Evolutionary conservation across 352 stramenopile species (phyloP).

Genomic region (Globisporangium rhizosaccharum): DNA sequence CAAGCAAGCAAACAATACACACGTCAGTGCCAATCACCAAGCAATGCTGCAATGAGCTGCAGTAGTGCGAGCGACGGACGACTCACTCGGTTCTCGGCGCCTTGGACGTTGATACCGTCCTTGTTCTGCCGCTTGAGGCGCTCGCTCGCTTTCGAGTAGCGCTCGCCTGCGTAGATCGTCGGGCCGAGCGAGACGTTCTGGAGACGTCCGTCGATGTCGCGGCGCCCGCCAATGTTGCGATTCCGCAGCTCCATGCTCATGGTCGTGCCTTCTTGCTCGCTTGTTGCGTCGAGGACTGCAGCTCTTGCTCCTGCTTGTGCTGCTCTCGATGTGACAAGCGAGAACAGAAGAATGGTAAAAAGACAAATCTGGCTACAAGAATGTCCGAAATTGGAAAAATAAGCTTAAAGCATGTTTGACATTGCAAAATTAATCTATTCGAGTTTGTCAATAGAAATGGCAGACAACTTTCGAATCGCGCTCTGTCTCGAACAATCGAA

Average conservation of each 20-base stretch:
- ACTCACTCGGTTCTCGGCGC: conserved; percentile 34
- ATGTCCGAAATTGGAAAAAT: too few species aligned
- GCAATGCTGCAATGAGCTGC: background rate
- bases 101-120: conserved; percentile 32
- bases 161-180: conserved; percentile 78
- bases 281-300: background rate
- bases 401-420: too few species aligned
- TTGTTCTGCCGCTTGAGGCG: conserved; percentile 69
- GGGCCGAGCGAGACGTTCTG: conserved; percentile 59
- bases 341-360: too few species aligned
- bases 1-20: background rate
- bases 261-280: background rate
- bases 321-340: too few species aligned
- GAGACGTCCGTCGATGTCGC: conserved; percentile 25
- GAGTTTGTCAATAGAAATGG: too few species aligned
- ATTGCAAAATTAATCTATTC: too few species aligned
- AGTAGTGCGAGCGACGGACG: background rate
- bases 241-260: conserved; percentile 59
- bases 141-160: conserved; percentile 82
- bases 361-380: too few species aligned
- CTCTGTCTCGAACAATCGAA: too few species aligned
- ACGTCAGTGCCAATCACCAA: too few species aligned
- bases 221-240: conserved; percentile 25
- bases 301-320: too few species aligned
- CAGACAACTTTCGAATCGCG: too few species aligned